Evolutionary conservation across 108 stramenopile genomes (phyloP), one percentile per base, ranked within the genome.

Genomic region (Mediolabrus comicus): DNA sequence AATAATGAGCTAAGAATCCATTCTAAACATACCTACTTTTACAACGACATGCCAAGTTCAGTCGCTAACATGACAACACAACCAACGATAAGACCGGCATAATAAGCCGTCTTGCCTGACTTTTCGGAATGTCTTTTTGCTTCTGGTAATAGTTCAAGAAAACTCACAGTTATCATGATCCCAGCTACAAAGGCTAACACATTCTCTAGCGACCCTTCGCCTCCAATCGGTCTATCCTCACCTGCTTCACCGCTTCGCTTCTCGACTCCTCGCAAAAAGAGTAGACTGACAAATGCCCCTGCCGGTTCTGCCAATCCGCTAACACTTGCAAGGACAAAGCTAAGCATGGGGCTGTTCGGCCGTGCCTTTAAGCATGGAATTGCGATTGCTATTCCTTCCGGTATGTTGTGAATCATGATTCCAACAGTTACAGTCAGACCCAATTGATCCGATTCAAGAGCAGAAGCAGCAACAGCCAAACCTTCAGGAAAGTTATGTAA

Each of bases 151-250:
- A 69, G 31, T 29, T 69, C 69, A 9, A 38, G 49, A 10, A 69
- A 41, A 19, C 61, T 49, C 41, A 69, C 69, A 43, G 69, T 52
- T 10, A 69, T 49, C 69, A 69, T 69, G 11, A 69, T 64, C 9
- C 69, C 69, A 25, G 69, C 60, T n/a, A 69, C 69, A 53, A 69
- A 69, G 4, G 69, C 69, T 13, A 69, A 41, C 0, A 94, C 85
- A 84, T 90, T 90, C 54, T 89, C 86, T 77, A 94, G 69, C 12
- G 80, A 73, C 33, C 76, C 72, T n/a, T 63, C 65, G 22, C 46
- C 68, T 3, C 36, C 69, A 14, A 57, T 41, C 5, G 34, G 19
- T 25, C 43, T 51, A 56, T 55, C 56, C 30, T 62, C 27, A 22
- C 22, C 46, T 17, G 49, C 60, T 32, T 32, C 41, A 13, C 62